phyloP scores from a whole-genome alignment of 352 stramenopile genomes.

The Globisporangium heterothallicum region DNA sequence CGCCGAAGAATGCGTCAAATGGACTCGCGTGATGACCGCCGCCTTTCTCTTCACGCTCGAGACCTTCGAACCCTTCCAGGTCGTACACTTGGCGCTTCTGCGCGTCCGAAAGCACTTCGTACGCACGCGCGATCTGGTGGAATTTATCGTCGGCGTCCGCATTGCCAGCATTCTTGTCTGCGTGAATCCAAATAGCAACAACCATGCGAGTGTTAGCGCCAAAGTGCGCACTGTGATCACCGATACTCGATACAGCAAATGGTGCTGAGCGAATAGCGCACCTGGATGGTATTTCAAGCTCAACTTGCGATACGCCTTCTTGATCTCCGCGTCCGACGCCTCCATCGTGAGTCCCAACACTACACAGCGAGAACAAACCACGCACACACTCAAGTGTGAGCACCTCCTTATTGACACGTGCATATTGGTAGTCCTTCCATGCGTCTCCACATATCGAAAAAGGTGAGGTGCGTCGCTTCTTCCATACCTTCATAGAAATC shows the following conservation, averaged over 20 bases:
- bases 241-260: background rate
- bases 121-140: constrained; percentile 87
- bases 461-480: too few species aligned
- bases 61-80: constrained; percentile 86
- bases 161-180: constrained; percentile 84
- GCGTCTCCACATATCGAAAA: too few species aligned
- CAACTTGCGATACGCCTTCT: constrained; percentile 94
- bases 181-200: background rate
- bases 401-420: too few species aligned
- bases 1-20: constrained; percentile 78
- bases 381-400: constrained; percentile 4
- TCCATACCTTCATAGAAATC: constrained; percentile 69
- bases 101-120: constrained; percentile 88
- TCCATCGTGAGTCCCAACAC: constrained; percentile 78
- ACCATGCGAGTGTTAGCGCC: background rate
- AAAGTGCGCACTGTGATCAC: constrained; percentile 4
- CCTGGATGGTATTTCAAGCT: constrained; percentile 95
- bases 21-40: constrained; percentile 43
- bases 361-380: constrained; percentile 13
- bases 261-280: constrained; percentile 36
- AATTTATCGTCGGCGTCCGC: constrained; percentile 83
- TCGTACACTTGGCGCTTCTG: constrained; percentile 91
- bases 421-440: too few species aligned
- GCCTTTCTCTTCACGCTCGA: constrained; percentile 69
- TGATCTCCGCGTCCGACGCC: constrained; percentile 87